Conservation (phyloP, 164 flowering plant genomes). For the Kalanchoe fedtschenkoi region DNA sequence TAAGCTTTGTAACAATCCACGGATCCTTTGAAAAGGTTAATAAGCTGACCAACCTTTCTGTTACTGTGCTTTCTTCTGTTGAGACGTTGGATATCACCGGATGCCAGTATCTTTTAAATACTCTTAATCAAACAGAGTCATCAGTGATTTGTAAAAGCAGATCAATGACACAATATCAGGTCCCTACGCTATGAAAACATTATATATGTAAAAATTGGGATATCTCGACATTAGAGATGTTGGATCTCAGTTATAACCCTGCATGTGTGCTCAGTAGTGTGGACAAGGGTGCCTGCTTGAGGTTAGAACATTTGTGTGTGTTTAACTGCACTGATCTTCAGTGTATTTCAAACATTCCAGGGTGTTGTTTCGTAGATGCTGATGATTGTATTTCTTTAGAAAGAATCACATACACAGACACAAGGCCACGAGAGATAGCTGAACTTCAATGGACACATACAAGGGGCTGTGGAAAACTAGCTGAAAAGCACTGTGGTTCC, state of each 20-base stretch:
- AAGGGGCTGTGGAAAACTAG: background rate
- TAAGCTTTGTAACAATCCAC: background rate
- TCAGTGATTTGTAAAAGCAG: too few relatives aligned
- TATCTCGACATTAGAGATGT: background rate
- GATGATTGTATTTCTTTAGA: background rate
- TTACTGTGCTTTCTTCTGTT: background rate
- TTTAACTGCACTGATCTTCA: background rate
- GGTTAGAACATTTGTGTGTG: background rate
- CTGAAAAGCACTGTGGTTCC: too few relatives aligned
- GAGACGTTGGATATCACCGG: background rate
- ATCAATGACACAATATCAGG: too few relatives aligned
- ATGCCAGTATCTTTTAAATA: background rate
- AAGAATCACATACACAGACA: constrained; percentile 1
- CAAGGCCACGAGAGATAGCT: background rate
- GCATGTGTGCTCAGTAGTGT: background rate
- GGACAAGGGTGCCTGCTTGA: background rate
- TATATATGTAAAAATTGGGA: background rate
- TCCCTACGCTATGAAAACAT: background rate
- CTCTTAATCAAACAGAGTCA: background rate
- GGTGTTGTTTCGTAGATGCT: background rate
- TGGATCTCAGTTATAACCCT: constrained; percentile 1
- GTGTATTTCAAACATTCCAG: background rate
- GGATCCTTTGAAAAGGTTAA: background rate
- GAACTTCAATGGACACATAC: background rate
- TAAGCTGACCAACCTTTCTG: background rate